Percentiles rank a stretch among this genome's conserved stretches.
Evolutionary conservation across 345 rosid genomes (phyloP).

Genomic region (Gossypium thurberi): DNA sequence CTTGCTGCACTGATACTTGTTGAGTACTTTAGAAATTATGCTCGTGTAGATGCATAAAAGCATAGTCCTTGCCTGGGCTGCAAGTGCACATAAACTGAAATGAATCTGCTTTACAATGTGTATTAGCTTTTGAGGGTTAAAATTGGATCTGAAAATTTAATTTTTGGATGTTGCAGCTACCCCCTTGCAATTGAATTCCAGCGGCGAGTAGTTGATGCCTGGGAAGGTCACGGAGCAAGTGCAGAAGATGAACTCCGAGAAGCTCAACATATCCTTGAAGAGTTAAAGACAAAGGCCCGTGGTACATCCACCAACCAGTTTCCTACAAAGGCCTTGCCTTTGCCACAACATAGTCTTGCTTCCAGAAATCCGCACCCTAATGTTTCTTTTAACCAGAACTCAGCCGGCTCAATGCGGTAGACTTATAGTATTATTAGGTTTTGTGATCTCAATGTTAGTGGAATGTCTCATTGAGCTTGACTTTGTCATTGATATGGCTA

Average conservation of each 20-base stretch:
- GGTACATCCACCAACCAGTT: conserved; percentile 32
- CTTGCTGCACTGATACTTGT: not conserved
- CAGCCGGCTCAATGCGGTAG: not conserved
- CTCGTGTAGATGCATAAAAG: conserved; percentile 5
- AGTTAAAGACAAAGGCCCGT: conserved; percentile 54
- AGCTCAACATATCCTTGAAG: conserved; percentile 47
- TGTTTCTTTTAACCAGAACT: not conserved
- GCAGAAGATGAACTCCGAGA: conserved; percentile 67
- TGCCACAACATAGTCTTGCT: conserved; percentile 30
- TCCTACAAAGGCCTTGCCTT: conserved; percentile 41
- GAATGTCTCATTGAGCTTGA: too few species aligned
- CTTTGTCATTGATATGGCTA: not conserved
- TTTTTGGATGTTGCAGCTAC: conserved; percentile 50
- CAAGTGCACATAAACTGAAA: not conserved
- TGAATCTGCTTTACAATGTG: not conserved
- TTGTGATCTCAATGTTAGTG: not conserved
- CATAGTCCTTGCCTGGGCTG: not conserved
- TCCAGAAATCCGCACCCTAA: conserved; percentile 15
- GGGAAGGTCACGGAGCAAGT: conserved; percentile 77
- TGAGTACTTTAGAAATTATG: not conserved
- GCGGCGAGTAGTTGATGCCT: conserved; percentile 64
- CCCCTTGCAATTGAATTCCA: conserved; percentile 77
- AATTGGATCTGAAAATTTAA: not conserved
- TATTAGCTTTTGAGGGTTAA: conserved; percentile 4
- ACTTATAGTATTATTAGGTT: not conserved